A percentile compares a stretch with the other conserved stretches of the same genome.
Conservation (phyloP, 345 rosid genomes). For the Adansonia digitata region DNA sequence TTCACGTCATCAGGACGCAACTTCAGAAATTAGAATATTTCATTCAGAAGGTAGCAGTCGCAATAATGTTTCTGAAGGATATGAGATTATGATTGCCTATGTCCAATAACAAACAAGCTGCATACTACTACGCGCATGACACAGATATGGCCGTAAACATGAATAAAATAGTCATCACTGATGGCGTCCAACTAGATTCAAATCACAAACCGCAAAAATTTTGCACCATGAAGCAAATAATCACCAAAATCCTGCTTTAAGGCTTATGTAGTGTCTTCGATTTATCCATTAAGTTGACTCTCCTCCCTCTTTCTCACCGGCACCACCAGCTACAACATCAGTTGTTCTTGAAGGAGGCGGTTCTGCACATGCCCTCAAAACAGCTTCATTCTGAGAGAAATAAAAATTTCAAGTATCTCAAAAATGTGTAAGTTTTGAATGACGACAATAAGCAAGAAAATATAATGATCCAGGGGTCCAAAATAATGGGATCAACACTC, state of each 20-base stretch:
- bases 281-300: constrained; percentile 13
- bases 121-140: background rate
- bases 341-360: constrained; percentile 37
- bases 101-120: background rate
- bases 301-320: constrained; percentile 17
- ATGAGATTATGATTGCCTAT: background rate
- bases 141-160: background rate
- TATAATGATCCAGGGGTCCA: background rate
- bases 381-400: constrained; percentile 64
- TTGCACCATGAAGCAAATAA: background rate
- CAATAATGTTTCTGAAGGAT: background rate
- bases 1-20: background rate
- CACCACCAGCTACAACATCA: constrained; percentile 8
- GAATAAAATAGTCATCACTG: background rate
- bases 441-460: background rate
- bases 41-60: background rate
- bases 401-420: background rate
- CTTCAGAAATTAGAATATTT: background rate
- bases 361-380: constrained; percentile 53
- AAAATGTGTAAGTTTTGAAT: background rate
- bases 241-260: constrained; percentile 7
- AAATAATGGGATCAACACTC: background rate
- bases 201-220: too few relatives aligned
- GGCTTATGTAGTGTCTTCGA: constrained; percentile 10
- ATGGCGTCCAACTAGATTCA: background rate